Conservation (phyloP, 2,329 filamentous ascomycete genomes). For the Lasiodiplodia gonubiensis region DNA sequence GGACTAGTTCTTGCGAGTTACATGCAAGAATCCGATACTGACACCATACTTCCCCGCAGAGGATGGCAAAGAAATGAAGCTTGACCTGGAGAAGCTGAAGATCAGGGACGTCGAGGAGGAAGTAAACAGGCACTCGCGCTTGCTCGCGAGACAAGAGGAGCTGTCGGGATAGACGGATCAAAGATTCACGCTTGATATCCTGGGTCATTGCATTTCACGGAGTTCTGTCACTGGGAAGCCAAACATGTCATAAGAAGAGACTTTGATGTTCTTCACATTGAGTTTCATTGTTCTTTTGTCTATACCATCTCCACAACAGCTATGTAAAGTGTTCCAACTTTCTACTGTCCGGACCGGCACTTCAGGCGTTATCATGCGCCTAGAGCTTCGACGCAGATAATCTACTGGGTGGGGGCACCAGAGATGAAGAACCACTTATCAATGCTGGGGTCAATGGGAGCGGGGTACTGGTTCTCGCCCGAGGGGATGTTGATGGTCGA, state of each 20-base stretch:
- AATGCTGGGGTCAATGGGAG: slow-evolving; percentile 92
- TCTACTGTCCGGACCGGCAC: slow-evolving; percentile 3
- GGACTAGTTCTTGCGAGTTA: not conserved
- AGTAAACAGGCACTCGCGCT: slow-evolving; percentile 85
- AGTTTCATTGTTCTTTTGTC: slow-evolving; percentile 28
- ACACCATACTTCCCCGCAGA: slow-evolving; percentile 57
- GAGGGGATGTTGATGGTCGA: slow-evolving; percentile 76
- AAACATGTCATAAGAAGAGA: not conserved
- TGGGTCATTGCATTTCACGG: slow-evolving; percentile 29
- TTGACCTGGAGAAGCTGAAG: slow-evolving; percentile 79
- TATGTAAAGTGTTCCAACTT: slow-evolving; percentile 26
- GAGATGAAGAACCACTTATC: slow-evolving; percentile 99
- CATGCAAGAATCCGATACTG: not conserved
- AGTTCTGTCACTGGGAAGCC: slow-evolving; percentile 21
- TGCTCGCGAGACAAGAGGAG: slow-evolving; percentile 81
- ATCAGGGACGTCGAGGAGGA: slow-evolving; percentile 89
- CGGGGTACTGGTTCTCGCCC: slow-evolving; percentile 79
- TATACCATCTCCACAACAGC: slow-evolving; percentile 27
- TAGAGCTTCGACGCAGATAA: not conserved
- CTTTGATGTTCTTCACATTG: slow-evolving; percentile 5
- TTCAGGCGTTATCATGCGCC: slow-evolving; percentile 14
- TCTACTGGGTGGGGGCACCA: slow-evolving; percentile 72
- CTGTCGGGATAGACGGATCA: slow-evolving; percentile 55
- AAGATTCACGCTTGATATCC: not conserved
- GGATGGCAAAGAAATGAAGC: slow-evolving; percentile 87